These are phyloP conservation scores for Sphaerulina vaccinii DNA, from an alignment of 2,329 filamentous ascomycete species.

Conservation along the genomic window DNA sequence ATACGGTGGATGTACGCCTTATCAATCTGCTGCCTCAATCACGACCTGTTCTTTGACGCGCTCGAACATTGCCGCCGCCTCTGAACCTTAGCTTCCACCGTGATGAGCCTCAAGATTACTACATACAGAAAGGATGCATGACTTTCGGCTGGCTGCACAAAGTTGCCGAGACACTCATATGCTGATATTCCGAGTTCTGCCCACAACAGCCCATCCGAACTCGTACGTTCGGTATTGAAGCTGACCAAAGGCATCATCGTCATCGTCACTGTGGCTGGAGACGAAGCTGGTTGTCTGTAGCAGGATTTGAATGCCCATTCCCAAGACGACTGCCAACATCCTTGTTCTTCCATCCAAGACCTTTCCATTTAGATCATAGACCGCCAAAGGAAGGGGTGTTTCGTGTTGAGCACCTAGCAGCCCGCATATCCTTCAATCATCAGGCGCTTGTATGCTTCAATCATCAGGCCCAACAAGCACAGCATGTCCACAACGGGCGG, in stretches of 20 bases:
- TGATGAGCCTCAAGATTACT: neutral
- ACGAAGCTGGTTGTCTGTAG: neutral
- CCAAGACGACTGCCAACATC: neutral
- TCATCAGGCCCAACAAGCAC: neutral
- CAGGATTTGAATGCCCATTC: neutral
- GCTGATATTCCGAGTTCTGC: neutral
- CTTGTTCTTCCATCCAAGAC: neutral
- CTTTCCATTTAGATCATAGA: neutral
- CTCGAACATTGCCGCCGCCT: too few species aligned
- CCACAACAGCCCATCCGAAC: neutral
- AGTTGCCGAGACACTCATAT: neutral
- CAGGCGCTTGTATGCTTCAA: neutral
- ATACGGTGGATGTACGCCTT: neutral
- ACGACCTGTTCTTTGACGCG: too few species aligned
- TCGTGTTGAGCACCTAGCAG: neutral
- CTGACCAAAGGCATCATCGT: too few species aligned
- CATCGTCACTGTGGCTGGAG: too few species aligned
- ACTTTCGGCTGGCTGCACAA: neutral
- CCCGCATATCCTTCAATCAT: neutral
- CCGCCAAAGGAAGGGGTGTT: neutral
- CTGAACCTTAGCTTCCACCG: neutral
- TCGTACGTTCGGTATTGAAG: neutral
- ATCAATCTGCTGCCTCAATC: too few species aligned
- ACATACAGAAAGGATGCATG: neutral
- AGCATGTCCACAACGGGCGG: constrained; percentile 9